These are phyloP conservation scores for Aspergillus pseudonomiae DNA, from an alignment of 2,329 filamentous ascomycete species.

Conservation along the genomic window DNA sequence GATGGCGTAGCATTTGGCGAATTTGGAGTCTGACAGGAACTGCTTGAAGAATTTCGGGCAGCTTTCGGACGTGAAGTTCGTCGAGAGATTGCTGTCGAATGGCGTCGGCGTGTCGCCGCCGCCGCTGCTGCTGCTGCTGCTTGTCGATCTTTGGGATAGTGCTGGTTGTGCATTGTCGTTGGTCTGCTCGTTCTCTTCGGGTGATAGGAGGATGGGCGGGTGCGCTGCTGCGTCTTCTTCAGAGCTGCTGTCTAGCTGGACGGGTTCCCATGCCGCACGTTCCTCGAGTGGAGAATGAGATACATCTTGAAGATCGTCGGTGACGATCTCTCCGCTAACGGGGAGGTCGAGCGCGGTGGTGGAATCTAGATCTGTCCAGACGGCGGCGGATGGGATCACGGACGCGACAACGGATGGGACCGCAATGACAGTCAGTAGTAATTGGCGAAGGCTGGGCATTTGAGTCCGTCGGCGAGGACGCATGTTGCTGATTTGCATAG, in stretches of 20 bases:
- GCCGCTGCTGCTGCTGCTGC: background rate
- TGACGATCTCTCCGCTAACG: conserved; percentile 20
- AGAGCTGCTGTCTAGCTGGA: conserved; percentile 2
- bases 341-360: background rate
- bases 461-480: background rate
- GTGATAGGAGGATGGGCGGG: conserved; percentile 4
- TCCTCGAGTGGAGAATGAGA: conserved; percentile 13
- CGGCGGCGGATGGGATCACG: conserved; percentile 6
- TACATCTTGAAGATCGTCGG: conserved; percentile 20
- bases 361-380: conserved; percentile 16
- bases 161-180: background rate
- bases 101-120: conserved; percentile 56
- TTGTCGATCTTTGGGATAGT: background rate
- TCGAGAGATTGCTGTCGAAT: conserved; percentile 67
- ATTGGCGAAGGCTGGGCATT: conserved; percentile 8
- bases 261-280: conserved; percentile 7
- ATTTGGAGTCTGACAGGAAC: conserved; percentile 68
- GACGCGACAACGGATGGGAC: conserved; percentile 18
- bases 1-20: conserved; percentile 76
- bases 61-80: conserved; percentile 61
- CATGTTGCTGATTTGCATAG: background rate
- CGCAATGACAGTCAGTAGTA: conserved; percentile 12
- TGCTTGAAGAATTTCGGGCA: conserved; percentile 62
- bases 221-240: background rate
- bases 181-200: background rate